A percentile compares a stretch with the other conserved stretches of the same genome.
Conservation (phyloP, 2,329 filamentous ascomycete species). For the Claviceps sp. region DNA sequence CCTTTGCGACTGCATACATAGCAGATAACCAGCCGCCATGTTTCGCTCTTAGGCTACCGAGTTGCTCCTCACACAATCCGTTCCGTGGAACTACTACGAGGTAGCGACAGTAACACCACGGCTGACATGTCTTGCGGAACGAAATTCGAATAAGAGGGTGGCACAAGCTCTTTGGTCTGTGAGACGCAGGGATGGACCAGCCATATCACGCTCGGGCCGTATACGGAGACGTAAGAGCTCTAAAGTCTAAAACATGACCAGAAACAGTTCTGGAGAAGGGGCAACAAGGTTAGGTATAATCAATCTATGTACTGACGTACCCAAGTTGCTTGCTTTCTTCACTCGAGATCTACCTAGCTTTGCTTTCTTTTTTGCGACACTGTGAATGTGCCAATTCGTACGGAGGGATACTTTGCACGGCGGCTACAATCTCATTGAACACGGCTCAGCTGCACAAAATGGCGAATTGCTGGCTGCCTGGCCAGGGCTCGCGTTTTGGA, state of each 20-base stretch:
- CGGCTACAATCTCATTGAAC: neutral
- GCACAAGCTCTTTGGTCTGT: neutral
- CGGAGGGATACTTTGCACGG: neutral
- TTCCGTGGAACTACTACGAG: neutral
- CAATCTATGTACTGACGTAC: neutral
- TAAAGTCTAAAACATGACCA: neutral
- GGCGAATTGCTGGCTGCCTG: neutral
- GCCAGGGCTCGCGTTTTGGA: neutral
- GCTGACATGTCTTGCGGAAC: neutral
- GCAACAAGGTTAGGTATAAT: conserved; percentile 1
- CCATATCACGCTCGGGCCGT: neutral
- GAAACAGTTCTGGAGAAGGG: neutral
- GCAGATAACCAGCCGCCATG: too few relatives aligned
- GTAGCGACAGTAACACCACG: neutral
- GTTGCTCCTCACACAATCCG: neutral
- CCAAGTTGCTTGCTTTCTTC: neutral
- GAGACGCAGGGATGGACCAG: neutral
- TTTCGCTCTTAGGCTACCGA: neutral
- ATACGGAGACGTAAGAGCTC: neutral
- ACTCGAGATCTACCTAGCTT: neutral
- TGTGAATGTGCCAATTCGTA: neutral
- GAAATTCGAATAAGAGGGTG: neutral
- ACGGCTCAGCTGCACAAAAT: neutral
- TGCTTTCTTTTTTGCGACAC: neutral
- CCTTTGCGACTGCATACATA: too few relatives aligned